A percentile compares a stretch with the other conserved stretches of the same genome.
Evolutionary conservation across 441 rosid species (phyloP).

Genomic region (Capsella rubella): DNA sequence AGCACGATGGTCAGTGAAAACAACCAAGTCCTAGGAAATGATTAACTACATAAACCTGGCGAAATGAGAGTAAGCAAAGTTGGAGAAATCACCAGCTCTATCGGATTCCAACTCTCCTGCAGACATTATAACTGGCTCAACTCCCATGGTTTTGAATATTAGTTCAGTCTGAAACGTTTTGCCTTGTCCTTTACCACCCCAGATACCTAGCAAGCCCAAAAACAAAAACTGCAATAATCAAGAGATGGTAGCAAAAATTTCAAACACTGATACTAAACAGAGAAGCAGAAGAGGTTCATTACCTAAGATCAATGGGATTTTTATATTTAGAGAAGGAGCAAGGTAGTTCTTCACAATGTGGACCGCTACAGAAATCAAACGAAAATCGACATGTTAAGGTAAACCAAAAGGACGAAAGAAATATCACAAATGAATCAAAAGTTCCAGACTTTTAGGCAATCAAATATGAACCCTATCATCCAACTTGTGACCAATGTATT

Average conservation of each 20-base stretch:
- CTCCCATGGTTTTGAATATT: slow-evolving; percentile 88
- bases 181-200: slow-evolving; percentile 99
- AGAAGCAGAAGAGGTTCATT: slow-evolving; percentile 25
- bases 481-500: background rate
- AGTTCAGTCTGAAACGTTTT: slow-evolving; percentile 97
- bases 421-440: slow-evolving; percentile 19
- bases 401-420: background rate
- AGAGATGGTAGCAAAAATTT: background rate
- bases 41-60: background rate
- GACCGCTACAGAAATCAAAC: slow-evolving; percentile 58
- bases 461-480: slow-evolving; percentile 14
- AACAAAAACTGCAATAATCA: background rate
- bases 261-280: slow-evolving; percentile 18
- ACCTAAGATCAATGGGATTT: slow-evolving; percentile 93
- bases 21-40: background rate
- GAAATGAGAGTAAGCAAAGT: background rate
- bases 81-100: slow-evolving; percentile 75
- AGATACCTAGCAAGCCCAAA: slow-evolving; percentile 60
- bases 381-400: slow-evolving; percentile 3
- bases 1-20: slow-evolving; percentile 15
- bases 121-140: slow-evolving; percentile 94
- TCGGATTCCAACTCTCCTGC: slow-evolving; percentile 97
- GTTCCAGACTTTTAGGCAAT: slow-evolving; percentile 37
- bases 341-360: slow-evolving; percentile 96
- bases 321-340: slow-evolving; percentile 69